Percentiles rank a stretch among this genome's conserved stretches.
Conservation (phyloP, 2,329 filamentous ascomycete species). For the Microdochium paspali region DNA sequence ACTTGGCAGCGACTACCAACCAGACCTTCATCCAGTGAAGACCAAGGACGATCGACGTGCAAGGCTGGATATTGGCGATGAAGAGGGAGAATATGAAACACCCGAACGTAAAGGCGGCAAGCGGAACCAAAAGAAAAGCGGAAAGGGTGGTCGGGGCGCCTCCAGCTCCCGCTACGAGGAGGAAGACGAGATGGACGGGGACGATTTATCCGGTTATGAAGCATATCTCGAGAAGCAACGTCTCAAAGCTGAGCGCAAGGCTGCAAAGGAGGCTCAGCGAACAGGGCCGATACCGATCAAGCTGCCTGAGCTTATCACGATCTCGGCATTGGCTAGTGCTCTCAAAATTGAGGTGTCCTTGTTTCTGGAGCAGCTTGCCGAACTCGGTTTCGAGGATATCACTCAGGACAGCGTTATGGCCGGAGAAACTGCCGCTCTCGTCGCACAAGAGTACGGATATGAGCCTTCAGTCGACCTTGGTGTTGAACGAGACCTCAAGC, state of each 20-base stretch:
- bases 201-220: conserved; percentile 17
- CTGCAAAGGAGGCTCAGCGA: conserved; percentile 24
- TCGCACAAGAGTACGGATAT: conserved; percentile 87
- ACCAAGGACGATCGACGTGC: background rate
- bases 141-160: background rate
- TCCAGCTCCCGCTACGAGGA: conserved; percentile 3
- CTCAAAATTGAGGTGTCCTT: conserved; percentile 60
- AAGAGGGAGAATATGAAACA: background rate
- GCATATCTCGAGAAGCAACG: conserved; percentile 31
- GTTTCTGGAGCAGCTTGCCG: conserved; percentile 67
- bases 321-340: conserved; percentile 70
- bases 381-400: conserved; percentile 85
- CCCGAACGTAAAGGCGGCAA: background rate
- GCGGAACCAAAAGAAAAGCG: background rate
- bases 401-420: conserved; percentile 79
- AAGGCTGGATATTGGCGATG: background rate
- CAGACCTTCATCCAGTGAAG: background rate
- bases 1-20: background rate
- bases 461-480: conserved; percentile 68
- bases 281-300: conserved; percentile 50
- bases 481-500: conserved; percentile 59
- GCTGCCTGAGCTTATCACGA: conserved; percentile 84
- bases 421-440: conserved; percentile 79
- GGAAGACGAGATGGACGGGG: conserved; percentile 17
- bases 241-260: conserved; percentile 28